These are phyloP conservation scores for Trypanosomatidae sp. DNA, from an alignment of 208 protist species.

Conservation along the genomic window DNA sequence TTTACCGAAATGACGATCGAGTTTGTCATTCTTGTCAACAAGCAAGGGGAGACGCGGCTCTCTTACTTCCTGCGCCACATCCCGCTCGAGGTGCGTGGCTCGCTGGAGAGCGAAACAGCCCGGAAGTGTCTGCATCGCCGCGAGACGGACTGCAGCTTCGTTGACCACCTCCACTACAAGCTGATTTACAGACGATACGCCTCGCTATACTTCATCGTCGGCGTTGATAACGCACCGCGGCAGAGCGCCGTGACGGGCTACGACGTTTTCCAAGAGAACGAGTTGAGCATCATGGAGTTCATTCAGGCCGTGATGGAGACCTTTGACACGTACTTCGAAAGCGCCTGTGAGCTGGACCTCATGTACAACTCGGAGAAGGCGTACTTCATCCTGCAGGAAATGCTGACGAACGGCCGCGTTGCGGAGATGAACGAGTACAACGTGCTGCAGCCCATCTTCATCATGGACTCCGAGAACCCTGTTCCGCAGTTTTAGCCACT, in stretches of 20 bases:
- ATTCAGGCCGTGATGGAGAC: constrained; percentile 75
- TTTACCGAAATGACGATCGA: constrained; percentile 93
- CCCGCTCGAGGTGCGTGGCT: constrained; percentile 64
- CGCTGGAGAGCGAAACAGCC: constrained; percentile 94
- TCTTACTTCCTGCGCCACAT: constrained; percentile 89
- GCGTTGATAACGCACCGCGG: constrained; percentile 42
- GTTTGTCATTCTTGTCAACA: constrained; percentile 96
- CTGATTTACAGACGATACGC: constrained; percentile 95
- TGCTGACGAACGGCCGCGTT: constrained; percentile 91
- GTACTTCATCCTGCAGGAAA: constrained; percentile 98
- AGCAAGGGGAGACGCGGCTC: constrained; percentile 96
- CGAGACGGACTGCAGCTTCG: constrained; percentile 92
- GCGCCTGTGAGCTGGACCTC: constrained; percentile 96
- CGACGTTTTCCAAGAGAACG: constrained; percentile 95
- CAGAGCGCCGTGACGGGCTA: constrained; percentile 77
- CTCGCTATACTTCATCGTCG: constrained; percentile 94
- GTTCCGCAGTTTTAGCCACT: too few species aligned
- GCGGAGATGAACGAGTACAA: constrained; percentile 85
- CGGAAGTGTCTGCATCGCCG: constrained; percentile 93
- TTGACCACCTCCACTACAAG: constrained; percentile 95
- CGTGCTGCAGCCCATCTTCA: constrained; percentile 42
- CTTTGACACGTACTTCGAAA: constrained; percentile 84
- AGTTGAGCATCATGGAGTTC: constrained; percentile 94
- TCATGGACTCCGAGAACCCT: too few species aligned
- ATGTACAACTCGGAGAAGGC: constrained; percentile 99